A percentile compares a stretch with the other conserved stretches of the same genome.
Evolutionary conservation across 2,329 filamentous ascomycete genomes (phyloP).

Genomic region (Rhynchosporium graminicola): DNA sequence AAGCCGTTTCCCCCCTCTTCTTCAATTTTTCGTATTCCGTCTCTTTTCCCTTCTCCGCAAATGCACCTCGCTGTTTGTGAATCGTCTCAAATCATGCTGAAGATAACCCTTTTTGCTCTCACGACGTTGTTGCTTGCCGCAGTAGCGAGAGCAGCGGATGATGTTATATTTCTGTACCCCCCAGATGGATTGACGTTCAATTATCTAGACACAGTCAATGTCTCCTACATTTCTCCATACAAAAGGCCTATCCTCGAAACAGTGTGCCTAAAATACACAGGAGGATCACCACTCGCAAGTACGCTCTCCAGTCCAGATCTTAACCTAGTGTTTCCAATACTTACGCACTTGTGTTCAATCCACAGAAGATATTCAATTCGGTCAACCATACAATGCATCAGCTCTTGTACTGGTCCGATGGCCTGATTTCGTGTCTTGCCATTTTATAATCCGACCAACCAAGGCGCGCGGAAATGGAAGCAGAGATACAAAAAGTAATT

Average conservation of each 20-base stretch:
- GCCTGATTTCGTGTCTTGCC: conserved; percentile 22
- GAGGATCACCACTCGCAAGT: not conserved
- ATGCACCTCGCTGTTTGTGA: no score
- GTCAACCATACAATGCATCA: conserved; percentile 24
- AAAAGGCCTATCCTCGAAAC: conserved; percentile 25
- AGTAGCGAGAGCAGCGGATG: conserved; percentile 7
- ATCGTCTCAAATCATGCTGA: no score
- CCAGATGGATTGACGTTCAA: conserved; percentile 27
- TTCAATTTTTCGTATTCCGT: no score
- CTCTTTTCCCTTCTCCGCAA: no score
- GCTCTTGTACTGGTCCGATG: conserved; percentile 24
- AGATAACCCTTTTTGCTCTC: no score
- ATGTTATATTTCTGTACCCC: conserved; percentile 29
- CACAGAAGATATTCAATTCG: conserved; percentile 15
- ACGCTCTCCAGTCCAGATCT: not conserved
- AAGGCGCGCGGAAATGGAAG: conserved; percentile 18
- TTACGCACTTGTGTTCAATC: not conserved
- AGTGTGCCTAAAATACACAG: conserved; percentile 21
- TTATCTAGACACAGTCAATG: conserved; percentile 31
- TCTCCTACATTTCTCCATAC: conserved; percentile 30
- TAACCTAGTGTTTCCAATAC: not conserved
- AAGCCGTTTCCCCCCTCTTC: no score
- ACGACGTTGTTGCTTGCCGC: not conserved
- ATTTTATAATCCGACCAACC: conserved; percentile 29
- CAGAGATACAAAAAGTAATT: conserved; percentile 23